These are phyloP conservation scores for Elasticomyces elasticus DNA, from an alignment of 495 filamentous ascomycete genomes.

Conservation along the genomic window DNA sequence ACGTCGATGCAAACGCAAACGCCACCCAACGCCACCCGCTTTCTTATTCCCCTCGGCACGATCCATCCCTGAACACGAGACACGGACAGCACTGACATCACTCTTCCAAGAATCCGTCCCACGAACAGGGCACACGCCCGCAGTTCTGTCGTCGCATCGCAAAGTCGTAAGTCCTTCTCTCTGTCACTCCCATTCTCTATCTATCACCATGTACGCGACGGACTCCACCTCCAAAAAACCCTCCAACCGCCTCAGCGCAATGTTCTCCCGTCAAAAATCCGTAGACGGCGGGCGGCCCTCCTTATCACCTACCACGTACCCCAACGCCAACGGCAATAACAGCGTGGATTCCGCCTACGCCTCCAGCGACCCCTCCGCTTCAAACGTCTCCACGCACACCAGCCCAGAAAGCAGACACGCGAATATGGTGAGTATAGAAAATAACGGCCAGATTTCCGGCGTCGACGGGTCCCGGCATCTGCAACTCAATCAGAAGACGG, in stretches of 20 bases:
- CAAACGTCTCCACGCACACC: not conserved
- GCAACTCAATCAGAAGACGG: constrained; percentile 7
- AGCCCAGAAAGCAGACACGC: not conserved
- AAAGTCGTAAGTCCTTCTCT: too few species aligned
- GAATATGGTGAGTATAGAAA: constrained; percentile 8
- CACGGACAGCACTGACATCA: too few species aligned
- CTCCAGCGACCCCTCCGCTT: constrained; percentile 6
- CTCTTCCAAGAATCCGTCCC: too few species aligned
- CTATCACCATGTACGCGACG: too few species aligned
- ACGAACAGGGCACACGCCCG: too few species aligned
- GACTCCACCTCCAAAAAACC: too few species aligned
- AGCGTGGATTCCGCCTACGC: constrained; percentile 15
- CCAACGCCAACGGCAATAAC: not conserved
- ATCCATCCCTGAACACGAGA: too few species aligned
- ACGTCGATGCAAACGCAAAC: too few species aligned
- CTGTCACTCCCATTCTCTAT: too few species aligned
- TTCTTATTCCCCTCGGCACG: too few species aligned
- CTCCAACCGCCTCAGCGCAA: not conserved
- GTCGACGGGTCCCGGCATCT: constrained; percentile 6
- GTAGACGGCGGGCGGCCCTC: not conserved
- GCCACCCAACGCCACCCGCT: too few species aligned
- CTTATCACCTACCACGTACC: not conserved
- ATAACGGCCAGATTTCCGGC: constrained; percentile 4
- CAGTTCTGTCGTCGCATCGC: too few species aligned
- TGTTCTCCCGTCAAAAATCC: not conserved